Conservation (phyloP, 106 monocot genomes). For the Iris macrosiphon region DNA sequence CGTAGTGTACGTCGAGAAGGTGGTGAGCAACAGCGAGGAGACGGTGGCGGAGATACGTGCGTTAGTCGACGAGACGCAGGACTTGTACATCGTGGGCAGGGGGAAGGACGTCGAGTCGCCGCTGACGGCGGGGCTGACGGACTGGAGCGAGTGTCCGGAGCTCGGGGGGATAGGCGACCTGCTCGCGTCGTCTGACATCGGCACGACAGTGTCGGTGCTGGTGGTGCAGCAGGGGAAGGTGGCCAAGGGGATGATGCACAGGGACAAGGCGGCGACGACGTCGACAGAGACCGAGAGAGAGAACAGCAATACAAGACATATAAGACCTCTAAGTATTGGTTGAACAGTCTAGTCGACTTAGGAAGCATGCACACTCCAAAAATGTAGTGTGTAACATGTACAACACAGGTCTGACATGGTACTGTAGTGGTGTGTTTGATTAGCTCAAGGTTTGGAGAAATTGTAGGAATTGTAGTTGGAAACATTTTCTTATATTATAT, state of each 20-base stretch:
- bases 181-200: conserved; percentile 43
- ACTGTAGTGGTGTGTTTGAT: no score
- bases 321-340: not conserved
- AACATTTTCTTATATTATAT: no score
- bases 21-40: conserved; percentile 31
- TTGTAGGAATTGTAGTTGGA: no score
- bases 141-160: conserved; percentile 60
- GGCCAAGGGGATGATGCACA: not conserved
- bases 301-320: conserved; percentile 20
- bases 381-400: no score
- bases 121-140: conserved; percentile 29
- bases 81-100: conserved; percentile 37
- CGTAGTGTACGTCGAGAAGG: conserved; percentile 22
- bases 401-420: no score
- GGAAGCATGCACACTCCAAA: no score
- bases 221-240: conserved; percentile 36
- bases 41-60: conserved; percentile 24
- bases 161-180: conserved; percentile 55
- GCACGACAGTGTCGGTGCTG: conserved; percentile 26
- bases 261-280: not conserved
- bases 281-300: not conserved
- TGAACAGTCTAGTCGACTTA: not conserved
- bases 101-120: conserved; percentile 8
- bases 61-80: conserved; percentile 5
- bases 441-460: no score